Percentiles rank a stretch among this genome's conserved stretches.
phyloP scores from a whole-genome alignment of 1,284 basidiomycete genomes.

The Ustilago cynodontis region DNA sequence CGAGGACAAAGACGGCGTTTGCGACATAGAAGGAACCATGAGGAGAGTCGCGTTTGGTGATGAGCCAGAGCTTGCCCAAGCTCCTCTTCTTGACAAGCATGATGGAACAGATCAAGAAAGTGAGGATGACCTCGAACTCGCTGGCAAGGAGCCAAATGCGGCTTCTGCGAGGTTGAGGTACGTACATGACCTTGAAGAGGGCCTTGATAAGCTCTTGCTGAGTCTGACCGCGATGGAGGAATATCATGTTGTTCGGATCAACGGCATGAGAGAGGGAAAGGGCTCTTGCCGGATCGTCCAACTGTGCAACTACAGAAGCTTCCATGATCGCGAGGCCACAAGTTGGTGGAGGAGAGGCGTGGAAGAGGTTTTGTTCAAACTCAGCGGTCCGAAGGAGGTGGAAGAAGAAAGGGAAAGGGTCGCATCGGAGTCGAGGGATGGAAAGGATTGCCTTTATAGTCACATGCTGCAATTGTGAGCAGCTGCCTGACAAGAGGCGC shows the following conservation, averaged over 20 bases:
- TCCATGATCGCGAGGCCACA: background rate
- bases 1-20: constrained; percentile 33
- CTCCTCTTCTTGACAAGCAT: constrained; percentile 30
- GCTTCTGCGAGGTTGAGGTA: background rate
- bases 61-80: constrained; percentile 31
- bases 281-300: constrained; percentile 2
- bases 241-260: constrained; percentile 17
- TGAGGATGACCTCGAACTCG: constrained; percentile 23
- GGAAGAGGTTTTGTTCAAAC: too few relatives aligned
- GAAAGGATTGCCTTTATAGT: too few relatives aligned
- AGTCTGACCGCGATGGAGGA: constrained; percentile 27
- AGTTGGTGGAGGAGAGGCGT: too few relatives aligned
- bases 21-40: constrained; percentile 23
- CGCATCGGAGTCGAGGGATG: too few relatives aligned
- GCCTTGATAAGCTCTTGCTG: constrained; percentile 12
- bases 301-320: background rate
- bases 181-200: constrained; percentile 9
- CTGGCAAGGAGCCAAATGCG: constrained; percentile 19
- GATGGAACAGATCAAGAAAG: constrained; percentile 23
- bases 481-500: too few relatives aligned
- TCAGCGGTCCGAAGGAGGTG: too few relatives aligned
- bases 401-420: too few relatives aligned
- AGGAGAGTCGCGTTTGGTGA: constrained; percentile 15
- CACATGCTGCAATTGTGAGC: too few relatives aligned
- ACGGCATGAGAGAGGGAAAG: constrained; percentile 3